These are phyloP conservation scores for Ophiorrhiza pumila DNA, from an alignment of 257 asterid genomes.

Conservation along the genomic window DNA sequence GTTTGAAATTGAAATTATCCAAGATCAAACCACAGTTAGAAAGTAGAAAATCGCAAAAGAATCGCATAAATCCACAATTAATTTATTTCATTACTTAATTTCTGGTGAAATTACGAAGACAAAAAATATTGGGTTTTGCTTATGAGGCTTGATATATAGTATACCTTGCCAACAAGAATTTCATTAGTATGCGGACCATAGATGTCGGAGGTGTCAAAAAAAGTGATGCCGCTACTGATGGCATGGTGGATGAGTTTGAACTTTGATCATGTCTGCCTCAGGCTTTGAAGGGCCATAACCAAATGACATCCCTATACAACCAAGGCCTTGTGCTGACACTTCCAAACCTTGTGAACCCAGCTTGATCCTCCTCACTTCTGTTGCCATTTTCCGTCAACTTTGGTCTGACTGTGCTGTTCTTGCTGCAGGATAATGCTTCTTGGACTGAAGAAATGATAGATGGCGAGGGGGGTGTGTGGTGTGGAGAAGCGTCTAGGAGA, in stretches of 20 bases:
- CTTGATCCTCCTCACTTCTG: slow-evolving; percentile 1
- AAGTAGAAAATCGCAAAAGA: no score
- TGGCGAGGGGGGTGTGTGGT: no score
- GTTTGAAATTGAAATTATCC: neutral
- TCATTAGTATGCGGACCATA: slow-evolving; percentile 18
- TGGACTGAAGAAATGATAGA: no score
- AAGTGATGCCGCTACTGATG: slow-evolving; percentile 12
- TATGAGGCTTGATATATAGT: neutral
- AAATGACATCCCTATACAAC: slow-evolving; percentile 13
- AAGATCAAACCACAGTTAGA: neutral
- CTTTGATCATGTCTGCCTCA: slow-evolving; percentile 15
- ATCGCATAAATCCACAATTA: neutral
- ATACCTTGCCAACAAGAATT: slow-evolving; percentile 15
- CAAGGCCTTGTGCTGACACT: slow-evolving; percentile 10
- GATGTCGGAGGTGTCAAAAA: slow-evolving; percentile 9
- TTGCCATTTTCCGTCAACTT: slow-evolving; percentile 11
- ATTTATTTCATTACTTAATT: neutral
- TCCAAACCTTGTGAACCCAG: slow-evolving; percentile 16
- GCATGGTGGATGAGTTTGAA: slow-evolving; percentile 19
- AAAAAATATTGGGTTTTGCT: neutral
- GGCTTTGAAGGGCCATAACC: slow-evolving; percentile 8
- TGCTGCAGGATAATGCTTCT: no score
- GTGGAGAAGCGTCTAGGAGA: no score
- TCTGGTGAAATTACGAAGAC: neutral
- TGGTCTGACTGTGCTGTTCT: no score